Evolutionary conservation across 1,284 basidiomycete species (phyloP).

Genomic region (Hemileia vastatrix): DNA sequence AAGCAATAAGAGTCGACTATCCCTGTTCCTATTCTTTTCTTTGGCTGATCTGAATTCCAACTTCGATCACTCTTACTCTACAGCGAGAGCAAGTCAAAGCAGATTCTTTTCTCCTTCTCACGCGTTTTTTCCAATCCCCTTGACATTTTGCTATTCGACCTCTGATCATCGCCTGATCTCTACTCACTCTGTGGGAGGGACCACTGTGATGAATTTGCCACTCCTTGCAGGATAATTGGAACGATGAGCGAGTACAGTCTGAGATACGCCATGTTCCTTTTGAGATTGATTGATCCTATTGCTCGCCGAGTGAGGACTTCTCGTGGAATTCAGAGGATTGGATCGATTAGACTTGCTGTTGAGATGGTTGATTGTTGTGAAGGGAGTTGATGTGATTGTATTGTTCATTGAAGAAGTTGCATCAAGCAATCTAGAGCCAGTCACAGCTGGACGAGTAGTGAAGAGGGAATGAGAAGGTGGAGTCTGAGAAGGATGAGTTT

Average conservation of each 20-base stretch:
- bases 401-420: background rate
- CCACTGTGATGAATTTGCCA: constrained; percentile 31
- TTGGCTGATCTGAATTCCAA: no score
- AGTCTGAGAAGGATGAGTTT: no score
- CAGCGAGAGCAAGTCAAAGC: no score
- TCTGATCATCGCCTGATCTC: no score
- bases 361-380: background rate
- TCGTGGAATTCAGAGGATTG: background rate
- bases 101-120: no score
- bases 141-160: no score
- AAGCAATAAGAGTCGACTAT: no score
- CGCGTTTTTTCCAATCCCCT: no score
- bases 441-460: background rate
- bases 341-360: background rate
- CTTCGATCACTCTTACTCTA: no score
- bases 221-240: constrained; percentile 27
- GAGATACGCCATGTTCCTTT: background rate
- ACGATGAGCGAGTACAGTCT: constrained; percentile 24
- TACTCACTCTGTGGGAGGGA: no score
- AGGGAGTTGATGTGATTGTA: background rate
- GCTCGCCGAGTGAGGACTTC: background rate
- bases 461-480: background rate
- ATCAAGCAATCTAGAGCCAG: background rate
- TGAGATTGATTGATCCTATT: background rate
- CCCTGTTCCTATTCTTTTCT: no score